Evolutionary conservation across 331 rosid species (phyloP).

Genomic region (Malus hybrid): DNA sequence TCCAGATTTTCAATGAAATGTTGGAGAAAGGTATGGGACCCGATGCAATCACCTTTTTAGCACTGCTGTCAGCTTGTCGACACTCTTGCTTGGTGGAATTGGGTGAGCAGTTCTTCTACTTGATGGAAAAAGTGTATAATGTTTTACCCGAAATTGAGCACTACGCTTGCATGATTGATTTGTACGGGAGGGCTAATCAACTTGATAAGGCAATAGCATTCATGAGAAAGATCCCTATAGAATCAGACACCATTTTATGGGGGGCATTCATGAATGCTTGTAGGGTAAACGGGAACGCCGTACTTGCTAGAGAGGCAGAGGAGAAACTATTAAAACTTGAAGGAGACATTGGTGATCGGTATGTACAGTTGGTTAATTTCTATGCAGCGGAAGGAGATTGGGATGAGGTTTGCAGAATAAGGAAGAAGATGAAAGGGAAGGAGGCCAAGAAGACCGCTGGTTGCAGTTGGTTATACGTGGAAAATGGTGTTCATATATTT

Average conservation of each 20-base stretch:
- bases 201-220: conserved; percentile 50
- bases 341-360: conserved; percentile 50
- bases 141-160: conserved; percentile 53
- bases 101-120: conserved; percentile 51
- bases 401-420: conserved; percentile 75
- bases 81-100: conserved; percentile 49
- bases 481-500: conserved; percentile 54
- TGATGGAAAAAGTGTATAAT: conserved; percentile 48
- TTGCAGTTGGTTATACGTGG: conserved; percentile 71
- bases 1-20: conserved; percentile 56
- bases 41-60: conserved; percentile 60
- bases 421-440: conserved; percentile 69
- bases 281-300: conserved; percentile 39
- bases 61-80: conserved; percentile 75
- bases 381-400: conserved; percentile 71
- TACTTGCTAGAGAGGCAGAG: conserved; percentile 49
- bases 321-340: conserved; percentile 34
- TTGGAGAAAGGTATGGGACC: conserved; percentile 40
- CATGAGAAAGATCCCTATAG: conserved; percentile 45
- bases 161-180: conserved; percentile 78
- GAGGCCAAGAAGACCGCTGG: conserved; percentile 64
- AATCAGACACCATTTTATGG: conserved; percentile 50
- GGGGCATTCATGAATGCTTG: conserved; percentile 75
- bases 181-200: conserved; percentile 68
- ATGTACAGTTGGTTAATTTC: conserved; percentile 67